Base-by-base conservation (phyloP, 768 basidiomycete genomes). In the Russula olivacea region DNA sequence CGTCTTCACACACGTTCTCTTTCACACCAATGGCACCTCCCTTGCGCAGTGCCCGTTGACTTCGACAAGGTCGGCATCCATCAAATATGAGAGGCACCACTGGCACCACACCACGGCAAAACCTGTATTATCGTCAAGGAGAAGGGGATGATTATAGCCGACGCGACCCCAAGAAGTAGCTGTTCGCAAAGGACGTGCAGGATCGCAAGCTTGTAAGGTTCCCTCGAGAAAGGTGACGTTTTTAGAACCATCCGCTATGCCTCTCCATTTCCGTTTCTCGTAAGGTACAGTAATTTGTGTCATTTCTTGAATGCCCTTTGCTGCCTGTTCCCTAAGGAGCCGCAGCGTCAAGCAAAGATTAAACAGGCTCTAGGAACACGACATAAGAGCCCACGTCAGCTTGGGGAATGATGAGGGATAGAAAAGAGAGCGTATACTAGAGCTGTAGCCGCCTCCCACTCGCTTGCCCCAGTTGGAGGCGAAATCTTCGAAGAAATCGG, bases 101-200 rank as follows among this genome's bases (percentile, higher is more conserved):
- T 28, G 28, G 28, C 96, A 98, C 95, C 92, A 94, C 61, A 96
- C 82, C 58, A 93, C 82, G 73, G 98, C 95, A 74, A 93, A 98
- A 1, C 82, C 82, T 49, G 78, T 75, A n/a, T 78, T 83, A 36
- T 76, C 75, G 45, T 71, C 70, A 30, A 76, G 77, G 25, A 75
- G 74, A 8, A 70, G 68, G 0, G 80, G 78, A 19, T 74, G 78
- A n/a, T 74, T 74, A 71, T 82, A 83, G 4, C 91, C 91, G 7
- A 93, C 76, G 15, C 88, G 83, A 55, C 85, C 88, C 30, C 89
- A 72, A 63, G 83, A 4, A 28, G 28, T 28, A 8, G 71, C 66
- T 63, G 80, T 78, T 4, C 76, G 76, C 41, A 59, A 43, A 7
- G 82, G 80, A 12, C 74, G 75, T 6, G 78, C 73, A 10, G 93